Conservation (phyloP, 176 grass and related monocot species). For the Olyra latifolia region DNA sequence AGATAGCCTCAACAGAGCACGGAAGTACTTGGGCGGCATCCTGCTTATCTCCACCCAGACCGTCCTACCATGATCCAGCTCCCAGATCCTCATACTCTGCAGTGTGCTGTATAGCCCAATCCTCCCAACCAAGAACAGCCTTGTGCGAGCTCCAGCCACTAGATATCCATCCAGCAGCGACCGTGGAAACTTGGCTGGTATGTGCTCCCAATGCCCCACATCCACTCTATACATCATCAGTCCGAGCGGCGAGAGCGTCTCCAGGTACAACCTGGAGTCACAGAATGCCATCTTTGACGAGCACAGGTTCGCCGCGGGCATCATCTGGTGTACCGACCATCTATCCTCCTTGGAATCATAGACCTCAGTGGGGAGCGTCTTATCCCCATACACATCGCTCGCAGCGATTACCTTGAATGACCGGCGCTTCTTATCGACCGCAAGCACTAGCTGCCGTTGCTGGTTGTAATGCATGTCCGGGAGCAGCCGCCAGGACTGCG, state of each 20-base stretch:
- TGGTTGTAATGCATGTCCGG: slow-evolving; percentile 90
- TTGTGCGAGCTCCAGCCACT: slow-evolving; percentile 69
- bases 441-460: slow-evolving; percentile 85
- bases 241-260: slow-evolving; percentile 93
- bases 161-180: slow-evolving; percentile 94
- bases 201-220: slow-evolving; percentile 74
- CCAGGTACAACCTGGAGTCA: slow-evolving; percentile 82
- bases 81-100: slow-evolving; percentile 98
- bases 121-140: slow-evolving; percentile 82
- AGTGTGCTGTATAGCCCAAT: slow-evolving; percentile 92
- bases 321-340: slow-evolving; percentile 86
- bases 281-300: slow-evolving; percentile 97
- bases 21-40: slow-evolving; percentile 92
- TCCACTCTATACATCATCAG: slow-evolving; percentile 91
- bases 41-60: slow-evolving; percentile 88
- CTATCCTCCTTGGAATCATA: slow-evolving; percentile 62
- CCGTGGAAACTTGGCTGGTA: slow-evolving; percentile 89
- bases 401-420: slow-evolving; percentile 84
- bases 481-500: slow-evolving; percentile 70
- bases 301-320: slow-evolving; percentile 83
- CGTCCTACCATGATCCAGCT: slow-evolving; percentile 85
- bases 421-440: slow-evolving; percentile 40
- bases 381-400: slow-evolving; percentile 81
- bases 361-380: slow-evolving; percentile 84
- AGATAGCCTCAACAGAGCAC: slow-evolving; percentile 79